These are phyloP conservation scores for Catenaria anguillulae DNA, from an alignment of 371 early-diverging fungal species.

Conservation along the genomic window DNA sequence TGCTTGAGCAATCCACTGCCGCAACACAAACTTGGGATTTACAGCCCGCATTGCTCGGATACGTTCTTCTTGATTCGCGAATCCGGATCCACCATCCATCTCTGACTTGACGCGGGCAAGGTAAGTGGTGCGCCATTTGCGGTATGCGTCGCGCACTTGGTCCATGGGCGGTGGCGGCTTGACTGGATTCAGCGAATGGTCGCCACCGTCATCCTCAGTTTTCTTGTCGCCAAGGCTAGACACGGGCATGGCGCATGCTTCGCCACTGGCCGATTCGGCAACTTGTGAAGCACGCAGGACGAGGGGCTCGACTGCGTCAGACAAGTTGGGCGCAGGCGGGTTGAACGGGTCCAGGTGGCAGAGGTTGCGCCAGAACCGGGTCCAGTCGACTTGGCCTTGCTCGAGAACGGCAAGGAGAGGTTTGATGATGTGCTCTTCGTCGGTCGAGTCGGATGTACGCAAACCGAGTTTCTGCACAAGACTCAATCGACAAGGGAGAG, in stretches of 20 bases:
- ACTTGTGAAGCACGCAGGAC: neutral
- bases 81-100: constrained; percentile 6
- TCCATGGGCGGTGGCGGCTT: neutral
- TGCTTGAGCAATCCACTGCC: constrained; percentile 57
- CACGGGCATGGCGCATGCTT: neutral
- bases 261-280: neutral
- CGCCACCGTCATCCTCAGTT: too few species aligned
- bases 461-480: constrained; percentile 29
- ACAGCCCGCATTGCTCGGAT: constrained; percentile 35
- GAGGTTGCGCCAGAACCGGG: constrained; percentile 52
- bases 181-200: too few species aligned
- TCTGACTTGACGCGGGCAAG: neutral
- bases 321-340: neutral
- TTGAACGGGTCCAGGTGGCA: constrained; percentile 20
- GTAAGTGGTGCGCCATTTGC: constrained; percentile 10
- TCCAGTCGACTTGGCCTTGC: constrained; percentile 45
- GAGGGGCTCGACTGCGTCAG: neutral
- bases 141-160: constrained; percentile 4
- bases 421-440: constrained; percentile 38
- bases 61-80: too few species aligned
- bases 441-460: constrained; percentile 14
- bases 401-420: constrained; percentile 54
- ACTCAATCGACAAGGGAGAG: too few species aligned
- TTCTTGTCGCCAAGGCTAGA: too few species aligned
- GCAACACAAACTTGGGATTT: constrained; percentile 54